phyloP scores from a whole-genome alignment of 208 protist genomes.

The Borovskyia barvae region DNA sequence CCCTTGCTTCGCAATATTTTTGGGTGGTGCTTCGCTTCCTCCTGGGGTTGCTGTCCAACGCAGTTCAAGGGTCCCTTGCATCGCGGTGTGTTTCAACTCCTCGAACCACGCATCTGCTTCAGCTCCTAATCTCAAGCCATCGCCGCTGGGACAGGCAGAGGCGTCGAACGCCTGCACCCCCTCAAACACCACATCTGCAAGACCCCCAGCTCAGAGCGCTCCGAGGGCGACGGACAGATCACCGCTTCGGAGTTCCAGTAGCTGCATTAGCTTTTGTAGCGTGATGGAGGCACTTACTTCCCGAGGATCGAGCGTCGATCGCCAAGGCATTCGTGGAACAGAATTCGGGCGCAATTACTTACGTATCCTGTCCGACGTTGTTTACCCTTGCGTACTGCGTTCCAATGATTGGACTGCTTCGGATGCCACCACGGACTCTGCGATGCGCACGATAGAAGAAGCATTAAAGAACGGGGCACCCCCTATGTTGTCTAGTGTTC shows the following conservation, averaged over 20 bases:
- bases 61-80: constrained; percentile 14
- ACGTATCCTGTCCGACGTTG: constrained; percentile 13
- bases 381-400: constrained; percentile 23
- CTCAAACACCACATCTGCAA: too few species aligned
- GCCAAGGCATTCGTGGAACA: constrained; percentile 30
- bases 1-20: constrained; percentile 40
- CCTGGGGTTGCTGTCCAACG: too few species aligned
- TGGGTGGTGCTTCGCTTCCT: constrained; percentile 10
- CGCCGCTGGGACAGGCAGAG: too few species aligned
- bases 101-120: too few species aligned
- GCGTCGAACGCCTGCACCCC: too few species aligned
- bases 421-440: constrained; percentile 3
- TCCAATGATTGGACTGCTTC: constrained; percentile 7
- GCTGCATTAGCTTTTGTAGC: constrained; percentile 23
- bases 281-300: constrained; percentile 25
- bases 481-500: constrained; percentile 26
- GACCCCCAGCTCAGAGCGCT: too few species aligned
- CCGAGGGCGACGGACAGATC: too few species aligned
- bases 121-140: too few species aligned
- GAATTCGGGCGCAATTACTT: constrained; percentile 27
- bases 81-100: constrained; percentile 41
- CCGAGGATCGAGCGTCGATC: constrained; percentile 19
- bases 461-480: constrained; percentile 17
- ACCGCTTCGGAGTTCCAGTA: too few species aligned
- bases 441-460: constrained; percentile 8